phyloP scores from a whole-genome alignment of 78 protist species.

The Dictyostelium capitatum region DNA sequence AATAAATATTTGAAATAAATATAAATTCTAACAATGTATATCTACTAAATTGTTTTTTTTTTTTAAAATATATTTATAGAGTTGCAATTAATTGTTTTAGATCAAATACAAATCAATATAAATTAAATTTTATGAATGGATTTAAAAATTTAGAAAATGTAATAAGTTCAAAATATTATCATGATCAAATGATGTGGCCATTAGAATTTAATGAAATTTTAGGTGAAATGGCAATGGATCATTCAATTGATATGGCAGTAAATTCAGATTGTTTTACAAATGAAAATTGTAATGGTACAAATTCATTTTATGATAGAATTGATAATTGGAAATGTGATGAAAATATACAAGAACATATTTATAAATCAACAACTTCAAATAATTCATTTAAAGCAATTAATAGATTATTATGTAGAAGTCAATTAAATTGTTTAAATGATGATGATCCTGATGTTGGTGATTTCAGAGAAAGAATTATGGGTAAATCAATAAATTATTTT shows the following conservation, averaged over 20 bases:
- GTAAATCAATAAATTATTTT: background rate
- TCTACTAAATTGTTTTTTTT: too few species aligned
- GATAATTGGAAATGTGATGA: constrained; percentile 27
- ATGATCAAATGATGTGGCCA: background rate
- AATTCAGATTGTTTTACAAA: constrained; percentile 1
- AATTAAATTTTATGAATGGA: constrained; percentile 9
- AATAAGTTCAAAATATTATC: background rate
- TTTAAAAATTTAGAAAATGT: constrained; percentile 12
- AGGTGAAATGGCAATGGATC: background rate
- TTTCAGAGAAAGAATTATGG: constrained; percentile 12
- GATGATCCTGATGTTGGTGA: constrained; percentile 20
- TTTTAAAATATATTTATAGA: too few species aligned
- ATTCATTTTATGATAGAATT: background rate
- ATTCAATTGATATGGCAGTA: background rate
- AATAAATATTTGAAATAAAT: too few species aligned
- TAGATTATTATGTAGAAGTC: constrained; percentile 3
- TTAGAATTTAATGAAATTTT: background rate
- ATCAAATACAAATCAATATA: background rate
- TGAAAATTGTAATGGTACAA: constrained; percentile 14
- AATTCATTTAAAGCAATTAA: background rate
- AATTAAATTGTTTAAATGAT: background rate
- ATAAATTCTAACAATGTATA: too few species aligned
- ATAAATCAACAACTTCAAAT: background rate
- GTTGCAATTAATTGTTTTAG: background rate
- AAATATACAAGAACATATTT: constrained; percentile 19